phyloP scores from a whole-genome alignment of 1,139 yeast genomes.

The Candida tetrigidarum region DNA sequence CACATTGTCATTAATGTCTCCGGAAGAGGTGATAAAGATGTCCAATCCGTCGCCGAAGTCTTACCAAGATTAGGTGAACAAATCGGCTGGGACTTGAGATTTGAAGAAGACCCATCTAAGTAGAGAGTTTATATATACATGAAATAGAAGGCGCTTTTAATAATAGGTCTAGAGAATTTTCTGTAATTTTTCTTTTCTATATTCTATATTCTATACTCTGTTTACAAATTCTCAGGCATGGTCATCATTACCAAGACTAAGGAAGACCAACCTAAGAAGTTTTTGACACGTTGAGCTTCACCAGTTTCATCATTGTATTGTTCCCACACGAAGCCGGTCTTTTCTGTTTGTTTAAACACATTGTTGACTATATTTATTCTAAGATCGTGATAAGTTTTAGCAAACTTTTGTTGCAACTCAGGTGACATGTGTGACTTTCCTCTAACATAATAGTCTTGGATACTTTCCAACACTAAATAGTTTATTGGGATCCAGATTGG shows the following conservation, averaged over 20 bases:
- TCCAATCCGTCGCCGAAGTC: slow-evolving; percentile 94
- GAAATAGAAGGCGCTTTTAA: neutral
- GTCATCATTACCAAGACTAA: slow-evolving; percentile 80
- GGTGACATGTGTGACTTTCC: slow-evolving; percentile 26
- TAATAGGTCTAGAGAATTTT: neutral
- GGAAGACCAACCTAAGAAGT: slow-evolving; percentile 95
- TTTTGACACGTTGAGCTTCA: slow-evolving; percentile 78
- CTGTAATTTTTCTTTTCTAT: neutral
- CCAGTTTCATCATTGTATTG: slow-evolving; percentile 86
- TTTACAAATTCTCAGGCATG: slow-evolving; percentile 58
- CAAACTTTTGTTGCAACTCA: slow-evolving; percentile 38
- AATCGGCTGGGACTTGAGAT: slow-evolving; percentile 96
- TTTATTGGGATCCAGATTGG: slow-evolving; percentile 94
- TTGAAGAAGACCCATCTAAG: slow-evolving; percentile 59
- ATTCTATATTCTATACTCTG: slow-evolving; percentile 4
- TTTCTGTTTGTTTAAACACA: slow-evolving; percentile 67
- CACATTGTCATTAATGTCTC: slow-evolving; percentile 86
- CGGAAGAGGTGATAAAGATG: slow-evolving; percentile 99
- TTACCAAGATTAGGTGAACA: slow-evolving; percentile 87
- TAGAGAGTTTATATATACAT: slow-evolving; percentile 12
- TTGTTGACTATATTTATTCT: slow-evolving; percentile 71
- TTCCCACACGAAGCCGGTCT: slow-evolving; percentile 89
- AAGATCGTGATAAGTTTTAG: slow-evolving; percentile 53
- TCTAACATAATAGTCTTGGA: slow-evolving; percentile 53
- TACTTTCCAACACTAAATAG: slow-evolving; percentile 74